phyloP scores from a whole-genome alignment of 768 basidiomycete genomes.

The Roridomyces roridus region DNA sequence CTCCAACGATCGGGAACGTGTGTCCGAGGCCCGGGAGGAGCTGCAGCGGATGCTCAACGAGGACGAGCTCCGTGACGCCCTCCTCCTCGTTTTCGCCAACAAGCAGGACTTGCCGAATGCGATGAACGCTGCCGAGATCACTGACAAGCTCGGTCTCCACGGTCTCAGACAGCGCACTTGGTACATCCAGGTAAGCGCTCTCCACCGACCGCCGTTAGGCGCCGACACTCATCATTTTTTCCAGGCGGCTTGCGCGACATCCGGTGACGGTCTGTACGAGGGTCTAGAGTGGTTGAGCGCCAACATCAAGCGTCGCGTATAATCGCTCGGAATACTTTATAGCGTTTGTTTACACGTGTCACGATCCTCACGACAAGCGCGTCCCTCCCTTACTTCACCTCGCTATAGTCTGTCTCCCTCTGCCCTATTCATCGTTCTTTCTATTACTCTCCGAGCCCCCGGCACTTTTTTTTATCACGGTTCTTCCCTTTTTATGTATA shows the following conservation, averaged over 20 bases:
- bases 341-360: conserved; percentile 56
- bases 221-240: conserved; percentile 14
- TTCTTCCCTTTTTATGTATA: conserved; percentile 36
- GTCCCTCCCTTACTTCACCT: conserved; percentile 47
- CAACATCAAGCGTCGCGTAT: conserved; percentile 87
- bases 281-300: conserved; percentile 96
- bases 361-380: conserved; percentile 69
- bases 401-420: conserved; percentile 42
- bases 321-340: conserved; percentile 57
- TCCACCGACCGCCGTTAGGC: neutral
- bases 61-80: conserved; percentile 97
- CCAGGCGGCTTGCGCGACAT: conserved; percentile 97
- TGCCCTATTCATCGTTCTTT: conserved; percentile 35
- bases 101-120: conserved; percentile 99
- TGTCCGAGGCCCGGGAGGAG: conserved; percentile 98
- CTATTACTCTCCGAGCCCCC: conserved; percentile 30
- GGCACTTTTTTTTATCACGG: conserved; percentile 25
- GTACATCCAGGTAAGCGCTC: conserved; percentile 86
- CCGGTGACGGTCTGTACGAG: conserved; percentile 98
- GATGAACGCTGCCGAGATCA: conserved; percentile 99
- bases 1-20: conserved; percentile 99
- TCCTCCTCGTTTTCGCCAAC: conserved; percentile 99
- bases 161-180: conserved; percentile 96
- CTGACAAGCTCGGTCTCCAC: conserved; percentile 98
- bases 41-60: conserved; percentile 99